Evolutionary conservation across 2,329 filamentous ascomycete species (phyloP).

Genomic region (Nannizzia gypsea): DNA sequence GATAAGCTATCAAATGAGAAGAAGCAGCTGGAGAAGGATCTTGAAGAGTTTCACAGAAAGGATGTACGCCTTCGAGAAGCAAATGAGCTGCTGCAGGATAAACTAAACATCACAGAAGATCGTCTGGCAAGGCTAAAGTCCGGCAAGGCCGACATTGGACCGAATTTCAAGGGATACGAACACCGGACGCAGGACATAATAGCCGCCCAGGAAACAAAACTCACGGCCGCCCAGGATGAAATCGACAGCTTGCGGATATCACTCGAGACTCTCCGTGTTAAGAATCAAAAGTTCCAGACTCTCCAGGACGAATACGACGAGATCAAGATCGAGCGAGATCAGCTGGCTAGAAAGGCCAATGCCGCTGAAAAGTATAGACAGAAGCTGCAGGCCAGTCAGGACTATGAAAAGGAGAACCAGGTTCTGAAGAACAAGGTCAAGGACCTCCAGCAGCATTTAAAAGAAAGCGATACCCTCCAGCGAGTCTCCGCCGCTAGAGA

Average conservation of each 20-base stretch:
- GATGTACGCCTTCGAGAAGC: conserved; percentile 47
- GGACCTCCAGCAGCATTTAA: conserved; percentile 37
- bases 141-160: conserved; percentile 37
- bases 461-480: conserved; percentile 34
- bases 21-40: conserved; percentile 35
- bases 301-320: conserved; percentile 40
- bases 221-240: conserved; percentile 42
- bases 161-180: conserved; percentile 34
- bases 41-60: conserved; percentile 45
- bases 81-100: conserved; percentile 35
- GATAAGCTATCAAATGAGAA: conserved; percentile 47
- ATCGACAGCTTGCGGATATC: conserved; percentile 35
- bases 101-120: conserved; percentile 37
- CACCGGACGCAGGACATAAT: conserved; percentile 54
- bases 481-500: conserved; percentile 30
- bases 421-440: conserved; percentile 36
- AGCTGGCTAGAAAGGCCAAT: conserved; percentile 38
- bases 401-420: conserved; percentile 39
- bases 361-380: conserved; percentile 40
- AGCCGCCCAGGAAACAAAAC: conserved; percentile 54
- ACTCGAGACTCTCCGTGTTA: conserved; percentile 34
- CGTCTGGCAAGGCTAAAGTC: conserved; percentile 42
- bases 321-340: conserved; percentile 37
- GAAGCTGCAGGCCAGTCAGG: conserved; percentile 38
- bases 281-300: conserved; percentile 36